phyloP scores from a whole-genome alignment of 1,284 basidiomycete species.

The Hemileia vastatrix region DNA sequence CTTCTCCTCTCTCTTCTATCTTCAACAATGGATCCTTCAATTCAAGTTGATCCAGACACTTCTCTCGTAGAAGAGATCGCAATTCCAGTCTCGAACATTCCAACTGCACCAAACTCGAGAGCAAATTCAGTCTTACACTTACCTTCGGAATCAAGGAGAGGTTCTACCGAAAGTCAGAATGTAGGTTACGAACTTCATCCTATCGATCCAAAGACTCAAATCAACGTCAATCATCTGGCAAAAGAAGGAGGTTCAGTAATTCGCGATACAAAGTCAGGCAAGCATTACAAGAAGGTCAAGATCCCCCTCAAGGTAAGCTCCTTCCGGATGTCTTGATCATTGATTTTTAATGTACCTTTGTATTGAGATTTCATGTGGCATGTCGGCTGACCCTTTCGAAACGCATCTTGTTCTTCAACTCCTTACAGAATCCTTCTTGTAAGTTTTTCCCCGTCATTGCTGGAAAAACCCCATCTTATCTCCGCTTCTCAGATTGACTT shows the following conservation, averaged over 20 bases:
- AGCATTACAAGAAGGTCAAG: background rate
- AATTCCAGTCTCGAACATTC: background rate
- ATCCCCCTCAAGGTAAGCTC: background rate
- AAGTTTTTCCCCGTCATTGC: too few relatives aligned
- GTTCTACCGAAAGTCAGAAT: background rate
- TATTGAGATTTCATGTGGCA: too few relatives aligned
- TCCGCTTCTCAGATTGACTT: too few relatives aligned
- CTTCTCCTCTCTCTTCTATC: background rate
- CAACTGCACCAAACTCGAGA: background rate
- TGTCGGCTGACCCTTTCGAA: too few relatives aligned
- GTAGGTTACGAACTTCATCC: background rate
- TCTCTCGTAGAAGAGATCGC: background rate
- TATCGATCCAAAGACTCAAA: background rate
- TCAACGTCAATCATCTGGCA: background rate
- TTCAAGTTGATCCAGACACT: background rate
- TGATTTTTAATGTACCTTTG: too few relatives aligned
- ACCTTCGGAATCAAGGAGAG: background rate
- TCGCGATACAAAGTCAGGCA: background rate
- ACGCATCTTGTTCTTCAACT: too few relatives aligned
- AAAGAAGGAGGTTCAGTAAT: background rate
- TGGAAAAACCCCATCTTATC: too few relatives aligned
- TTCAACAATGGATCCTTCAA: background rate
- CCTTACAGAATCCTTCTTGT: too few relatives aligned
- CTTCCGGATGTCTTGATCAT: background rate
- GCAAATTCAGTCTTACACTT: background rate